Evolutionary conservation across 1,139 yeast species (phyloP).

Genomic region (Blastobotrys illinoisensis): DNA sequence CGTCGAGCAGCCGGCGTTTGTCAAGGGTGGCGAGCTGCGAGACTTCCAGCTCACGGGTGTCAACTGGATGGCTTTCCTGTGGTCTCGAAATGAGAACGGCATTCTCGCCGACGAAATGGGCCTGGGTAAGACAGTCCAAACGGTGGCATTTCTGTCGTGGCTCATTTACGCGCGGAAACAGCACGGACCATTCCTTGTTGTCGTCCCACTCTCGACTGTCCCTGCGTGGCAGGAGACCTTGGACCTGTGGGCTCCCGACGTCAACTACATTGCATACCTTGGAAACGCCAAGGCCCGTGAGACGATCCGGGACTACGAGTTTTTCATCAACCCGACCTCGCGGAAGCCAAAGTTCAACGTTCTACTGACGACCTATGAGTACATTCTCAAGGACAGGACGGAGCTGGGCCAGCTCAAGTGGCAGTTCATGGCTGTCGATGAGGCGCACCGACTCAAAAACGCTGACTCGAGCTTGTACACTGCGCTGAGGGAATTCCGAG

Average conservation of each 20-base stretch:
- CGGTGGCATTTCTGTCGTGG: conserved; percentile 93
- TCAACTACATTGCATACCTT: conserved; percentile 84
- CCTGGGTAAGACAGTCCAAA: conserved; percentile 95
- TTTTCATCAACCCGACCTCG: conserved; percentile 46
- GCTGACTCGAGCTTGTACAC: conserved; percentile 92
- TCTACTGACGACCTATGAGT: conserved; percentile 88
- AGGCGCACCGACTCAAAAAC: conserved; percentile 94
- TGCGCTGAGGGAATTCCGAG: conserved; percentile 75
- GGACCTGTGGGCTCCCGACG: conserved; percentile 96
- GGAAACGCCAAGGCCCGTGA: conserved; percentile 88
- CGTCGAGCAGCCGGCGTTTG: conserved; percentile 78
- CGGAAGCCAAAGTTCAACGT: conserved; percentile 82
- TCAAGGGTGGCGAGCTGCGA: conserved; percentile 86
- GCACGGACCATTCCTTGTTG: conserved; percentile 93
- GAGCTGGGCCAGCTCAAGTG: conserved; percentile 82
- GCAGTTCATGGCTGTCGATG: conserved; percentile 98
- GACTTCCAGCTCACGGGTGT: conserved; percentile 97
- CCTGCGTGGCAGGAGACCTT: conserved; percentile 99
- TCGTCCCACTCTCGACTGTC: conserved; percentile 91
- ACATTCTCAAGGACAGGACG: conserved; percentile 77
- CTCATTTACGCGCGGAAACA: conserved; percentile 89
- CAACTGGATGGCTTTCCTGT: conserved; percentile 98
- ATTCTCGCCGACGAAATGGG: conserved; percentile 99
- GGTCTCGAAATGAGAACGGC: conserved; percentile 98
- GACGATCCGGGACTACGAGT: conserved; percentile 79